These are phyloP conservation scores for Stephania yunnanensis DNA, from an alignment of 164 flowering plant species.

Conservation along the genomic window DNA sequence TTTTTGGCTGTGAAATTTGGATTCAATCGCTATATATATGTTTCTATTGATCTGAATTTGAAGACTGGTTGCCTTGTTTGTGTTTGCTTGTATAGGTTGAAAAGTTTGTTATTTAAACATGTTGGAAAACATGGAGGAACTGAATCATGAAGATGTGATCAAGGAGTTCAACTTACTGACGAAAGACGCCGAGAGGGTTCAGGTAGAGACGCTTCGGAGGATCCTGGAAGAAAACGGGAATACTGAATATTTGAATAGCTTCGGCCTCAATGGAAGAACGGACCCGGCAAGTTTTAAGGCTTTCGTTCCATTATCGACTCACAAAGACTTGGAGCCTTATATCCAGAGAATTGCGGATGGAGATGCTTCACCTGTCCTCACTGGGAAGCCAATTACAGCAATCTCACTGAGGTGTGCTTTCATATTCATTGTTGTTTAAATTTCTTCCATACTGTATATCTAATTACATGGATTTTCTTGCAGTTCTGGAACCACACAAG, in stretches of 20 bases:
- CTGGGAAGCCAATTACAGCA: conserved; percentile 65
- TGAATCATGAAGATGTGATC: conserved; percentile 40
- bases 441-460: not conserved
- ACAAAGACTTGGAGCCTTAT: conserved; percentile 65
- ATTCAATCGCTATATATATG: not conserved
- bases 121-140: conserved; percentile 52
- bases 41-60: conserved; percentile 2
- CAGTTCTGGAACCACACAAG: conserved; percentile 91
- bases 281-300: conserved; percentile 64
- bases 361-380: conserved; percentile 54
- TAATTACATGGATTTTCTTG: conserved; percentile 9
- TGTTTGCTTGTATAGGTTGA: not conserved
- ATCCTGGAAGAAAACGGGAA: conserved; percentile 67
- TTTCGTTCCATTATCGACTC: conserved; percentile 62
- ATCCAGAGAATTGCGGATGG: conserved; percentile 75
- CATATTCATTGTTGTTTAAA: not conserved
- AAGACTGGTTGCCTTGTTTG: not conserved
- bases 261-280: conserved; percentile 75
- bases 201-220: conserved; percentile 56
- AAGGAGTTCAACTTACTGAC: conserved; percentile 74
- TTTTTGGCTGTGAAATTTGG: not conserved
- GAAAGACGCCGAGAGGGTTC: conserved; percentile 58
- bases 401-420: conserved; percentile 60
- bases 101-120: conserved; percentile 16
- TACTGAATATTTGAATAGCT: conserved; percentile 56